Conservation (phyloP, 2,329 filamentous ascomycete genomes). For the Scytalidium lignicola region DNA sequence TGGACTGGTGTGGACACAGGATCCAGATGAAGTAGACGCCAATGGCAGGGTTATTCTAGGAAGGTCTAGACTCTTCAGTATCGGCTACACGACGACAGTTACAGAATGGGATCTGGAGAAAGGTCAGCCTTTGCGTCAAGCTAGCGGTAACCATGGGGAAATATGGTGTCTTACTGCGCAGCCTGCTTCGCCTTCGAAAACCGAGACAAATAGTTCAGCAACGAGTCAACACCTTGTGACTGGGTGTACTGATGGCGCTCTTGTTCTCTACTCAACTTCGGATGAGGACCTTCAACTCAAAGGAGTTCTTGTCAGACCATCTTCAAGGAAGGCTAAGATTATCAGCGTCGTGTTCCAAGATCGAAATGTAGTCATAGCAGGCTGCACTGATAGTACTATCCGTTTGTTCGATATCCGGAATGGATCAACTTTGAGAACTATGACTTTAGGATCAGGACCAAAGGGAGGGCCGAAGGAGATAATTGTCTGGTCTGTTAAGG, state of each 20-base stretch:
- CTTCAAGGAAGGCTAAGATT: slow-evolving; percentile 80
- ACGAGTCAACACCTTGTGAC: slow-evolving; percentile 64
- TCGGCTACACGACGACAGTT: slow-evolving; percentile 85
- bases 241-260: slow-evolving; percentile 86
- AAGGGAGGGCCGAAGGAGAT: slow-evolving; percentile 75
- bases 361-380: slow-evolving; percentile 75
- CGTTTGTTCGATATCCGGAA: slow-evolving; percentile 82
- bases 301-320: slow-evolving; percentile 67
- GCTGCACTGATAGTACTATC: slow-evolving; percentile 95
- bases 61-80: slow-evolving; percentile 85
- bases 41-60: slow-evolving; percentile 61
- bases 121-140: slow-evolving; percentile 72
- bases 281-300: slow-evolving; percentile 80
- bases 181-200: slow-evolving; percentile 40
- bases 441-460: slow-evolving; percentile 79
- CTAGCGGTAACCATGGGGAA: slow-evolving; percentile 88
- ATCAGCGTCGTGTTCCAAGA: slow-evolving; percentile 89
- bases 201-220: slow-evolving; percentile 26
- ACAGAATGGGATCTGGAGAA: slow-evolving; percentile 92
- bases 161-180: slow-evolving; percentile 96
- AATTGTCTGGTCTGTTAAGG: slow-evolving; percentile 90
- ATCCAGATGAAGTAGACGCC: slow-evolving; percentile 65
- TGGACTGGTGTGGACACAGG: slow-evolving; percentile 85
- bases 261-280: slow-evolving; percentile 81
- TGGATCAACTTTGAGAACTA: slow-evolving; percentile 69